Conservation (phyloP, 257 asterid genomes). For the Perilla frutescens region DNA sequence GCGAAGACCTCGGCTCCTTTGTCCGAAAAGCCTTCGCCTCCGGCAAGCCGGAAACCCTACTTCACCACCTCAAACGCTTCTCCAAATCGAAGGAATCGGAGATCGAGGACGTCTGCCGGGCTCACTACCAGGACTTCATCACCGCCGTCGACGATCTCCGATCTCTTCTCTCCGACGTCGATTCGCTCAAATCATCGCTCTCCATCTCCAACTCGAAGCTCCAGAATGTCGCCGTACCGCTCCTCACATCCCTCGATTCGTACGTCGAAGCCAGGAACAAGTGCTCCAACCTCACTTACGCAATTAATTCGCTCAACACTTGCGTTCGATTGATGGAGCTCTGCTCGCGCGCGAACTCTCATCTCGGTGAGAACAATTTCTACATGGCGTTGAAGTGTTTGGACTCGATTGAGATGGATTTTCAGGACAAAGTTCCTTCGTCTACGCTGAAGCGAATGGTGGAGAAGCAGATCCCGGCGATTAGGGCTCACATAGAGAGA, state of each 20-base stretch:
- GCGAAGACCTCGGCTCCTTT: constrained; percentile 88
- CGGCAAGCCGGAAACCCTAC: constrained; percentile 87
- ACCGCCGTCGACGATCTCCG: constrained; percentile 96
- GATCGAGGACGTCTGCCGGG: constrained; percentile 94
- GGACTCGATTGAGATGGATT: constrained; percentile 73
- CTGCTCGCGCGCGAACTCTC: constrained; percentile 72
- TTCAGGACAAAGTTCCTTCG: constrained; percentile 64
- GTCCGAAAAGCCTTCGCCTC: constrained; percentile 84
- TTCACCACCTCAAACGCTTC: constrained; percentile 79
- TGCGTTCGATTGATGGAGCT: constrained; percentile 72
- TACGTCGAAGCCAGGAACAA: constrained; percentile 78
- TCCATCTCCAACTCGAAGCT: constrained; percentile 72
- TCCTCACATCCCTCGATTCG: constrained; percentile 72
- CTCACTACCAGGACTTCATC: constrained; percentile 97
- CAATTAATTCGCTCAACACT: constrained; percentile 66
- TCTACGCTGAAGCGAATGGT: constrained; percentile 70
- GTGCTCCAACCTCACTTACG: constrained; percentile 68
- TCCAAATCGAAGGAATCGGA: constrained; percentile 84
- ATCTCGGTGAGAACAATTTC: constrained; percentile 64
- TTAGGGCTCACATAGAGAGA: constrained; percentile 78
- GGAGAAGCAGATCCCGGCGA: constrained; percentile 95
- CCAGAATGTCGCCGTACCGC: constrained; percentile 86
- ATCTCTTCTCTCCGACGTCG: constrained; percentile 91
- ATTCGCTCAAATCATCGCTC: constrained; percentile 83
- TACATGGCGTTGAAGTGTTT: constrained; percentile 90